Base-by-base conservation (phyloP, 352 stramenopile species). In the Phytophthora constricta region DNA sequence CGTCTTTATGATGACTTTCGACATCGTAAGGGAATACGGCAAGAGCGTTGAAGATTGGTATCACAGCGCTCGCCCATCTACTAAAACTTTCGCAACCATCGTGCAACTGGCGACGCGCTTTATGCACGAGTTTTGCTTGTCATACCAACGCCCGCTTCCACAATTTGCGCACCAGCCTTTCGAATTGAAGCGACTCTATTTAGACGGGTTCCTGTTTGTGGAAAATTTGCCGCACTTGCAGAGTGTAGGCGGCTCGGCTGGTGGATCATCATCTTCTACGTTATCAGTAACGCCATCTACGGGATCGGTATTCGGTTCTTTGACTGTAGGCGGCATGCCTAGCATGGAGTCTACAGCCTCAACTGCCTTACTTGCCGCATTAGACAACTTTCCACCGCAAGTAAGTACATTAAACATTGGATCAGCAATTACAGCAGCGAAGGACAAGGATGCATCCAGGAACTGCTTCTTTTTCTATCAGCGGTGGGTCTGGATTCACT, bases 401-500 rank as follows among this genome's bases (percentile, higher is more conserved):
- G 19, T 59, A 23, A 67, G 65, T 34, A 20, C 33, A 16, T 65
- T 57, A n/a, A 71, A 20, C 25, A 34, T 42, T 48, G 62, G 39
- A 31, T 61, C 28, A 13, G 19, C 37, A 14, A 52, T 42, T 11
- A 47, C 63, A 17, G 27, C 53, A 14, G 49, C 45, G 8, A 85
- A 78, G 22, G 76, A 89, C 47, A 83, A 87, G 25, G 74, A 87
- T 22, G 63, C 66, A 28, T 61, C 61, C 5, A 73, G 71, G 45
- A 89, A 93, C 58, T 79, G 83, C 51, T 92, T 96, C 48, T 97
- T 93, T 70, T 95, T 90, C 61, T 97, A 97, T 62, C 84, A 96
- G 62, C 86, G 93, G 33, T 98, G 93, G 93, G 83, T 97, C 22
- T 98, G 93, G 93, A 95, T 98, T 54, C 86, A 97, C 52, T 97